Base-by-base conservation (phyloP, 2,329 filamentous ascomycete species). In the Lizonia empirigonia region DNA sequence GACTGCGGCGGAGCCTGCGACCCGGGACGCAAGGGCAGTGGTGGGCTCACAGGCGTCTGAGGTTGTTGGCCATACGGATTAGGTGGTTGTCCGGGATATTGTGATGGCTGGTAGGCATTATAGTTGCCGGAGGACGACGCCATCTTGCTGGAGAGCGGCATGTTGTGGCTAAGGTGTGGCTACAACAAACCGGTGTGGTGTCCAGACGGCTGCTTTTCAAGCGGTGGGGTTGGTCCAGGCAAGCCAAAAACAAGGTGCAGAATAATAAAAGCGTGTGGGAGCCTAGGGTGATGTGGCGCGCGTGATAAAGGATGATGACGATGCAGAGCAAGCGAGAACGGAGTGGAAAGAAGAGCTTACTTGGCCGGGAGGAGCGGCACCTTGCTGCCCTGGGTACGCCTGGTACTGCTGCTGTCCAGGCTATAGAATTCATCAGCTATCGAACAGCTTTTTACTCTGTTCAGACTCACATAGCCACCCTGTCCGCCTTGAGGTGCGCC, bases 371-470 rank as follows among this genome's bases (percentile, higher is more conserved):
- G 67, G 63, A 55, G 65, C 63, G 63, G 71, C 69, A 62, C 76
- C 78, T 57, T 76, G 77, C 67, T 80, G 83, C 56, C 77, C 78
- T 62, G 77, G 78, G 68, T 81, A 85, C 59, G 82, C 78, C 74
- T 84, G 81, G 72, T 85, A 84, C 64, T 78, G 75, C 54, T 70
- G 73, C 60, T 80, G 77, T 42, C 75, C 72, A 59, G 75, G 75
- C 76, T 77, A 44, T 47, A 34, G 42, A 51, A 50, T 69, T 63
- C 69, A 65, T 52, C 60, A 55, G 40, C 40, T 24, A 52, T 47
- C 51, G 48, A 46, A 45, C 35, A 53, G 26, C 13, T 34, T 52
- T 44, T 42, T 26, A 39, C 51, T 34, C 38, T 47, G 27, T 38
- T 34, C 46, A 18, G n/a, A 82, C 82, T 80, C 74, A 84, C 82